phyloP scores from a whole-genome alignment of 2,329 filamentous ascomycete genomes.

The Bipolaris sorokiniana region DNA sequence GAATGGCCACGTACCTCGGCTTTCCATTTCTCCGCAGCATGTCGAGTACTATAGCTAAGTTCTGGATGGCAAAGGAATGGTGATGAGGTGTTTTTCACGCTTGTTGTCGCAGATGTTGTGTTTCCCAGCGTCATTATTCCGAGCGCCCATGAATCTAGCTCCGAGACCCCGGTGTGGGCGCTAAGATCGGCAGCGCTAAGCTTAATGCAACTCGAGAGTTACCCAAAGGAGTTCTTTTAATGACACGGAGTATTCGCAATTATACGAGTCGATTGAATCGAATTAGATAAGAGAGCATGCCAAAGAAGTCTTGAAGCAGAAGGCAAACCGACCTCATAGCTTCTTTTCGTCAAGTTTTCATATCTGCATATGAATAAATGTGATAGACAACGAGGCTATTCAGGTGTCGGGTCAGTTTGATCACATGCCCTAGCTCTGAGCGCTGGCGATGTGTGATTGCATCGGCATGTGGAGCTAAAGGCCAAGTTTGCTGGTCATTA shows the following conservation, averaged over 20 bases:
- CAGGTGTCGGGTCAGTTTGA: not conserved
- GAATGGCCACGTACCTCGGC: conserved; percentile 34
- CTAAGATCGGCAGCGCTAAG: not conserved
- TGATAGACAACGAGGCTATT: not conserved
- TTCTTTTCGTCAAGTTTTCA: not conserved
- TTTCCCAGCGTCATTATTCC: not conserved
- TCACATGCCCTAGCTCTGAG: not conserved
- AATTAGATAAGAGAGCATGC: not conserved
- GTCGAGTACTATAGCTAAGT: conserved; percentile 1
- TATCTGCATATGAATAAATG: not conserved
- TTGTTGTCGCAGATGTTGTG: not conserved
- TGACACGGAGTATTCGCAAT: not conserved
- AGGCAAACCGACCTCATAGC: not conserved
- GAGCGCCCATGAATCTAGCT: not conserved
- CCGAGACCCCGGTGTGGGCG: not conserved
- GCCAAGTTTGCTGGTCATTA: not conserved
- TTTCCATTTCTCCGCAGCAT: conserved; percentile 48
- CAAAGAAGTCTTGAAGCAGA: not conserved
- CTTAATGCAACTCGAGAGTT: too few species aligned
- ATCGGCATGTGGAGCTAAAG: not conserved
- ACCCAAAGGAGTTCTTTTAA: not conserved
- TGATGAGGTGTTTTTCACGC: not conserved
- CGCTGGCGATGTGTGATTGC: not conserved
- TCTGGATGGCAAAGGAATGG: not conserved
- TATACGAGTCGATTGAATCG: not conserved